Evolutionary conservation across 140 eudicot genomes (phyloP), one percentile per base, ranked within the genome.

Genomic region (Anethum foeniculum): DNA sequence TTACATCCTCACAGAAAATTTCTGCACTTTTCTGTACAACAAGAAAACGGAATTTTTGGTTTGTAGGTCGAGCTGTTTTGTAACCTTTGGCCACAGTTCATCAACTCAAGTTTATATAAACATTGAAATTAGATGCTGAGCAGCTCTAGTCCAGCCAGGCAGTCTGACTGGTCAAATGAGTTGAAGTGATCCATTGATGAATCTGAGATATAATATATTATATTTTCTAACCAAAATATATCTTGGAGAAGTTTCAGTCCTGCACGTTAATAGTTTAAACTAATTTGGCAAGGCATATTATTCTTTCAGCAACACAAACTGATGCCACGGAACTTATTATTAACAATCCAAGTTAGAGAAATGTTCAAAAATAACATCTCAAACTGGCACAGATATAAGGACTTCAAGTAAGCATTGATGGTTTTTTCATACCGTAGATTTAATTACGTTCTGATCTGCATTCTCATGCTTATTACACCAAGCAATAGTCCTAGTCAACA

Each of bases 141-240:
- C 77, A 73, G 36, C 78, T 74, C 39, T 74, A 74, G 38, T 74
- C 56, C 13, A 74, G 76, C 76, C 76, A 39, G 38, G 27, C 46
- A 32, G n/a, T 74, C 58, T 74, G 78, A 44, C 51, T 8, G 9
- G 28, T 74, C 36, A 74, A 44, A 74, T 14, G 32, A 74, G 32
- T 44, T 41, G 21, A 74, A 41, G 56, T n/a, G 44, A 73, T 27
- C 23, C 16, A 74, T 27, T 19, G 25, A 74, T 13, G 7, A 23
- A 36, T 58, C 12, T 23, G 27, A 4, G 3, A n/a, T 60, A 3
- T 60, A 8, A 23, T 23, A 58, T 58, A 3, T 60, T n/a, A 23
- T 23, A 58, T 58, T 21, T 52, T 19, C 67, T 23, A 4, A 58
- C 68, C 68, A n/a, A 7, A 0, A 58, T 2, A 23, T 2, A 56